Evolutionary conservation across 257 asterid species (phyloP), one percentile per base, ranked within the genome.

Genomic region (Nicotiana otophora): DNA sequence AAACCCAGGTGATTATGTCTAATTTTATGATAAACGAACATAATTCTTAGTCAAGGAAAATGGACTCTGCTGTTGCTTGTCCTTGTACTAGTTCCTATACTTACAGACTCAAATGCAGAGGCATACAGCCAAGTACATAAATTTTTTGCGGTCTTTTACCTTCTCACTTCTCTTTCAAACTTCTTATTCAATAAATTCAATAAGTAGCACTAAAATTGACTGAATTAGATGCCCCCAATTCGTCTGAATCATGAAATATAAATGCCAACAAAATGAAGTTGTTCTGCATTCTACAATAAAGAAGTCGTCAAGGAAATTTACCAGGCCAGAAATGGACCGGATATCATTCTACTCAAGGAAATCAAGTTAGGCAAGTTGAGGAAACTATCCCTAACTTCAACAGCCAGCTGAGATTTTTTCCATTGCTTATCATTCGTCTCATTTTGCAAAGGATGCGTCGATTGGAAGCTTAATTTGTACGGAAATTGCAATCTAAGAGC

Each of bases 321-420:
- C 99, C 99, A 96, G 84, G 94, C 97, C 53, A 96, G 91, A 86
- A 94, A 64, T 36, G 99, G 98, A 46, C 99, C 99, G 19, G 98
- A 93, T 16, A 93, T 92, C 93, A 96, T 69, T 84, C 99, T 89
- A 39, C 89, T 80, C 84, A 96, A 86, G 8, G 98, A 96, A 48
- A 96, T 91, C 46, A 85, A 93, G 86, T 96, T 96, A 1, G 99
- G 98, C 48, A 91, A 81, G 80, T 96, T 96, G 85, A 94, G 82
- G 89, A 86, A 92, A 84, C 91, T 90, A 11, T 89, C 86, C 26
- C 83, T 81, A 72, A 90, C 84, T 67, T 75, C 75, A 55, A 69
- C 89, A 54, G 62, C 86, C 69, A 86, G 68, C 23, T 81, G 87
- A 80, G 83, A 76, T 42, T 66, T 84, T 34, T 81, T 61, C 62